These are phyloP conservation scores for Xerocomellus chrysenteron DNA, from an alignment of 768 basidiomycete genomes.

Conservation along the genomic window DNA sequence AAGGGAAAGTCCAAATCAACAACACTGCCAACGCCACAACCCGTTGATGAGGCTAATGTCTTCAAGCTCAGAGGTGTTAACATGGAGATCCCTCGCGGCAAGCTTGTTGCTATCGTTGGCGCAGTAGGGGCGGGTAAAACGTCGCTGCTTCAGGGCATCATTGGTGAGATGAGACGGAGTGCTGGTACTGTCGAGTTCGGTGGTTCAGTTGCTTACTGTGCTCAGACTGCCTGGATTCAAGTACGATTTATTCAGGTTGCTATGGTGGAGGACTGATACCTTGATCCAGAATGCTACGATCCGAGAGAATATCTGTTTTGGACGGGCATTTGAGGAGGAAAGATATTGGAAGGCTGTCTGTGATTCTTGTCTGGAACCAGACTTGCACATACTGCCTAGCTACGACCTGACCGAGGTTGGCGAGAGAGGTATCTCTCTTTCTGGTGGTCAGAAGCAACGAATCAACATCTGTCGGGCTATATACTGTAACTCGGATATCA, in stretches of 20 bases:
- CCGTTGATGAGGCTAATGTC: slow-evolving; percentile 37
- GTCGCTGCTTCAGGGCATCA: slow-evolving; percentile 68
- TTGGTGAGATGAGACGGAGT: slow-evolving; percentile 81
- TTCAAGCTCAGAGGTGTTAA: slow-evolving; percentile 69
- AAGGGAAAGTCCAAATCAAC: slow-evolving; percentile 17
- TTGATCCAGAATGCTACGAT: slow-evolving; percentile 69
- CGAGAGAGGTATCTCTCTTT: slow-evolving; percentile 84
- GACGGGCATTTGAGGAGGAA: slow-evolving; percentile 75
- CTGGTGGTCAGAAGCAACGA: slow-evolving; percentile 80
- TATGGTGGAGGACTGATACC: not conserved
- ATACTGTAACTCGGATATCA: slow-evolving; percentile 83
- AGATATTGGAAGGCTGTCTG: slow-evolving; percentile 79
- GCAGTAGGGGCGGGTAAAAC: slow-evolving; percentile 58
- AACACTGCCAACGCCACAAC: slow-evolving; percentile 27
- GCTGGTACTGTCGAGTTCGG: slow-evolving; percentile 69
- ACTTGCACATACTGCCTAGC: slow-evolving; percentile 72
- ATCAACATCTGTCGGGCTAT: slow-evolving; percentile 85
- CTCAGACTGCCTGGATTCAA: slow-evolving; percentile 91
- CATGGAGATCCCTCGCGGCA: slow-evolving; percentile 68
- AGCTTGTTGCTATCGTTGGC: slow-evolving; percentile 83
- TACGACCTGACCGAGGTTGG: slow-evolving; percentile 87
- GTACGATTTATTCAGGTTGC: slow-evolving; percentile 28
- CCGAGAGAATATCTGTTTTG: slow-evolving; percentile 88
- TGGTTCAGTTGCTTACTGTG: slow-evolving; percentile 77
- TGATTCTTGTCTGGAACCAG: slow-evolving; percentile 77